Evolutionary conservation across 176 grass and related monocot genomes (phyloP), one percentile per base, ranked within the genome.

Genomic region (Oryza punctata): DNA sequence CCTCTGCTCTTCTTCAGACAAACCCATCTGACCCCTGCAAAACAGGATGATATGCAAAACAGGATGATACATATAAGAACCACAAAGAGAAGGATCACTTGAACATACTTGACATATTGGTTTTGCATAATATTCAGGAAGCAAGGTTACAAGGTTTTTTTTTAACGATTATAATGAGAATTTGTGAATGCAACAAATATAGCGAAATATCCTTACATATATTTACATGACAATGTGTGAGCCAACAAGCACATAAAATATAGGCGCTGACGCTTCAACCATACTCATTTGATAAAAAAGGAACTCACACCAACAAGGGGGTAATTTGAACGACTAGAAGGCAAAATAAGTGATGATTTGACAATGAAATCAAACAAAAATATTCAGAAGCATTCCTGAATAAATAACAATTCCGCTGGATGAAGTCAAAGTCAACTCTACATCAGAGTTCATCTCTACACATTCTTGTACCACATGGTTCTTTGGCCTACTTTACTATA

Each of bases 1-100:
- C 89, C 96, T 99, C 84, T 99, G 97, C 70, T 99, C 74, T 45
- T 99, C 91, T 64, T 84, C 87, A 30, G 96, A 90, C 76, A 99
- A 86, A 41, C 96, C 96, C 77, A 96, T 84, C 80, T 99, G 93
- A 67, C 97, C 97, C 88, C 97, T 99, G 77, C 76, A 75, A 26
- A 16, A 68, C 27, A 52, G 11, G 63, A 45, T 50, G 81, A 14
- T 19, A 85, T 99, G 77, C 76, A 75, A 26, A 16, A 68, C 27
- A 52, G 11, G 63, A 45, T 50, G 81, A 14, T 19, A 85, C 50
- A 83, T 25, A 77, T 79, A 57, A 85, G 73, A 84, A 75, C 23
- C 21, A 72, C 43, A 76, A 18, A n/a, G 40, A 19, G 24, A 74
- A 30, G 29, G 28, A 26, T 76, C 61, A 68, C 29, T 66, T 49